A percentile compares a stretch with the other conserved stretches of the same genome.
Evolutionary conservation across 2,329 filamentous ascomycete genomes (phyloP).

Genomic region (Exophiala alcalophila): DNA sequence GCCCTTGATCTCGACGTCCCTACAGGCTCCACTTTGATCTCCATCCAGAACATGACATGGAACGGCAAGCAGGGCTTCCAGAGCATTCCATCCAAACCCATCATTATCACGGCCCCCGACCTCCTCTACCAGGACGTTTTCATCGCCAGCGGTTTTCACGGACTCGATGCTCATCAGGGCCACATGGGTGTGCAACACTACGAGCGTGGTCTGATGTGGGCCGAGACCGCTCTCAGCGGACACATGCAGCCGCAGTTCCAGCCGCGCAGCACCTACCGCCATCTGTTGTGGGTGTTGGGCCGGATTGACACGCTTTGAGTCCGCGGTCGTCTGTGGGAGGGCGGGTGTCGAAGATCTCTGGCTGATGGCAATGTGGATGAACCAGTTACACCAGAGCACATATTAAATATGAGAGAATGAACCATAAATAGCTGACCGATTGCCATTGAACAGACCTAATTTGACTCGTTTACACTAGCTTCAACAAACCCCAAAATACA

Average conservation of each 20-base stretch:
- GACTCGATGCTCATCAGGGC: constrained; percentile 16
- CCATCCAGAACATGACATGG: constrained; percentile 29
- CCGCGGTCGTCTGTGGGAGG: too few species aligned
- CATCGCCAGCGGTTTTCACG: constrained; percentile 12
- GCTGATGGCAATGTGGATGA: too few species aligned
- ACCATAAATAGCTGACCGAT: too few species aligned
- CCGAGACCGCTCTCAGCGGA: constrained; percentile 36
- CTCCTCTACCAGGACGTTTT: constrained; percentile 22
- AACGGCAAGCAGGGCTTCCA: constrained; percentile 23
- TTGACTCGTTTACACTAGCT: too few species aligned
- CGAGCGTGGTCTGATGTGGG: constrained; percentile 40
- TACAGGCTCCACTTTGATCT: constrained; percentile 21
- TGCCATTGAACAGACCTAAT: too few species aligned
- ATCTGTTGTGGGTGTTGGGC: constrained; percentile 39
- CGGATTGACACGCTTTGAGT: constrained; percentile 32
- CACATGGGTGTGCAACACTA: constrained; percentile 37
- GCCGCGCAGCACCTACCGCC: constrained; percentile 35
- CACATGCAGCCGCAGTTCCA: constrained; percentile 41
- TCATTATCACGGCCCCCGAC: constrained; percentile 22
- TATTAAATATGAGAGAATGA: too few species aligned
- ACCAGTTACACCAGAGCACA: too few species aligned
- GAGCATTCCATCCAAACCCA: constrained; percentile 15
- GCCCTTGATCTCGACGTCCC: constrained; percentile 22
- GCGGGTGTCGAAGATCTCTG: too few species aligned
- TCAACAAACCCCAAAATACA: too few species aligned